phyloP scores from a whole-genome alignment of 2,329 filamentous ascomycete species.

The Allantophomopsis lycopodina region DNA sequence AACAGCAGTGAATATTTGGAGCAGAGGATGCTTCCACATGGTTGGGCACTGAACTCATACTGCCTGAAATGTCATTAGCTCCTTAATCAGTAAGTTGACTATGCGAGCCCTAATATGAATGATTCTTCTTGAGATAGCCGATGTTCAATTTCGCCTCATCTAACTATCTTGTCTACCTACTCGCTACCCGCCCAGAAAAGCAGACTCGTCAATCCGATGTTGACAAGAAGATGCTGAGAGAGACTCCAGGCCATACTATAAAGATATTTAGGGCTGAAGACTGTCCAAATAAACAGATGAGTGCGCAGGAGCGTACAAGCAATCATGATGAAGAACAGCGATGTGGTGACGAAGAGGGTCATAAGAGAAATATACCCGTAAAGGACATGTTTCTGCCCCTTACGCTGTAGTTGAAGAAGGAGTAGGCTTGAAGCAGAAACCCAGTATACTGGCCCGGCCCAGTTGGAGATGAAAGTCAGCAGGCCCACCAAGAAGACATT shows the following conservation, averaged over 20 bases:
- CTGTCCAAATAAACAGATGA: slow-evolving; percentile 96
- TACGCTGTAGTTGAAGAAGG: slow-evolving; percentile 26
- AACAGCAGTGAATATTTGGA: no score
- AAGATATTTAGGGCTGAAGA: slow-evolving; percentile 93
- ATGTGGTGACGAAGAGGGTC: slow-evolving; percentile 56
- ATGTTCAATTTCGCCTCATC: not conserved
- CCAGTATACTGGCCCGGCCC: slow-evolving; percentile 88
- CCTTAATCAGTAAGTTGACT: not conserved
- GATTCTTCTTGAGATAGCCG: not conserved
- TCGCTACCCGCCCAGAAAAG: slow-evolving; percentile 37
- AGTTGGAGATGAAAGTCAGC: slow-evolving; percentile 80
- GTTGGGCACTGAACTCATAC: no score
- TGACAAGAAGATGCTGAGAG: slow-evolving; percentile 65
- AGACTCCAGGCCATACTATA: slow-evolving; percentile 84
- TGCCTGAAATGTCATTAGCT: no score
- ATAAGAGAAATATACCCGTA: slow-evolving; percentile 44
- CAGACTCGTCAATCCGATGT: slow-evolving; percentile 46
- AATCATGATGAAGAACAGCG: slow-evolving; percentile 65
- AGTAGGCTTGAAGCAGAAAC: slow-evolving; percentile 49
- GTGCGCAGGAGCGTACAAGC: slow-evolving; percentile 74
- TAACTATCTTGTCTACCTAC: slow-evolving; percentile 9
- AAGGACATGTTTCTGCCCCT: slow-evolving; percentile 5
- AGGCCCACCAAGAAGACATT: slow-evolving; percentile 68
- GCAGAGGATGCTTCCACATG: no score
- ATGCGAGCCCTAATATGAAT: not conserved